Evolutionary conservation across 2,329 filamentous ascomycete species (phyloP).

Genomic region (Alternaria conjuncta): DNA sequence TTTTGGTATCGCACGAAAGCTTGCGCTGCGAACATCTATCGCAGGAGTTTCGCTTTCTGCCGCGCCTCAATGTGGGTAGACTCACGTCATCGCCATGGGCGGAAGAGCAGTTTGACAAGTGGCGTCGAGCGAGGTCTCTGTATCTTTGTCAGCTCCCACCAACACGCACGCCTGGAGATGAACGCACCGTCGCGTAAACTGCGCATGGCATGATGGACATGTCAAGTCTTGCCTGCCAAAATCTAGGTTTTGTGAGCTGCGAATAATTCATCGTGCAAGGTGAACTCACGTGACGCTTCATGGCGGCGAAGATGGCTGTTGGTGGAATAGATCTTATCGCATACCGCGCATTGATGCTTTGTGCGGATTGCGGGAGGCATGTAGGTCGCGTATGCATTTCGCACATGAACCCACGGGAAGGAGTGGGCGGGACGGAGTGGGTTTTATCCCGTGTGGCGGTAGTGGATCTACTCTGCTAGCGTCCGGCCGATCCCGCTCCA

Average conservation of each 20-base stretch:
- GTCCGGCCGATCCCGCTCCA: not conserved
- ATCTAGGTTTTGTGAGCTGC: not conserved
- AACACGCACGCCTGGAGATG: accelerated
- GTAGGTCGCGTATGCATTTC: not conserved
- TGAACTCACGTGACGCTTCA: not conserved
- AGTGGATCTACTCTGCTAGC: not conserved
- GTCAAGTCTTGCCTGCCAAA: not conserved
- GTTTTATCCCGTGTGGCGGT: not conserved
- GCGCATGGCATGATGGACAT: not conserved
- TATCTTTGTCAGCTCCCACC: not conserved
- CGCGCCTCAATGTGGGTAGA: not conserved
- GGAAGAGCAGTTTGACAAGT: not conserved
- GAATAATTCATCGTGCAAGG: too few species aligned
- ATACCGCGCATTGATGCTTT: not conserved
- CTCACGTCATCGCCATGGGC: not conserved
- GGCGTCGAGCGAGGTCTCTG: not conserved
- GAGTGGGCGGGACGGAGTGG: not conserved
- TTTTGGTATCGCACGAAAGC: not conserved
- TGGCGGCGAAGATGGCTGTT: not conserved
- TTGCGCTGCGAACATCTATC: not conserved
- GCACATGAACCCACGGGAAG: not conserved
- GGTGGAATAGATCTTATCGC: not conserved
- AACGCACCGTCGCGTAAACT: not conserved
- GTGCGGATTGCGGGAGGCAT: not conserved
- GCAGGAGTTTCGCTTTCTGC: not conserved